Conservation (phyloP, 192 early-diverging fungal genomes). For the Umbelopsis ramanniana region DNA sequence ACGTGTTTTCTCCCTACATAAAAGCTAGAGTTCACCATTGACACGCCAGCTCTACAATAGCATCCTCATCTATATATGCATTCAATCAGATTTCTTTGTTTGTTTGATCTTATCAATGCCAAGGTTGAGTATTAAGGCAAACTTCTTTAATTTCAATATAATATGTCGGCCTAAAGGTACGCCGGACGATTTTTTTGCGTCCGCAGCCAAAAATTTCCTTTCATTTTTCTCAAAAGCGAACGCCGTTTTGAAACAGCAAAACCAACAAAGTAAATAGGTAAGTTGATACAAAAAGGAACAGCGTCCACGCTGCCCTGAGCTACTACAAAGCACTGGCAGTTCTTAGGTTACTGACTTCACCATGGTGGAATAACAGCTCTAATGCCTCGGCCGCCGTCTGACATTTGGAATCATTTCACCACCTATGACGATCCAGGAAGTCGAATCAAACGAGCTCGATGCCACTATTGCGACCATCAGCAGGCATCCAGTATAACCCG, state of each 20-base stretch:
- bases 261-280: background rate
- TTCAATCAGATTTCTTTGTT: no score
- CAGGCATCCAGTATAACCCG: slow-evolving; percentile 26
- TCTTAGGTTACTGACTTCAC: background rate
- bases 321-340: background rate
- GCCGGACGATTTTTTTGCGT: no score
- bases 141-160: no score
- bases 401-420: slow-evolving; percentile 26
- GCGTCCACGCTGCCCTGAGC: no score
- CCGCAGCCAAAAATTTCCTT: no score
- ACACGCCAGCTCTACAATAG: no score
- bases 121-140: no score
- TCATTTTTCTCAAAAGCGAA: background rate
- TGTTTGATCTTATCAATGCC: no score
- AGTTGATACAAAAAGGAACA: background rate
- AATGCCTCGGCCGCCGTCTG: slow-evolving; percentile 28
- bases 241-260: background rate
- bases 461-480: slow-evolving; percentile 24
- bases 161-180: no score
- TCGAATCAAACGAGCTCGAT: slow-evolving; percentile 20
- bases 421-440: slow-evolving; percentile 18
- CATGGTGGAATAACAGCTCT: background rate
- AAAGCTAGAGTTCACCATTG: background rate
- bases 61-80: no score
- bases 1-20: background rate